Base-by-base conservation (phyloP, 2,329 filamentous ascomycete genomes). In the Verticillium isaacii region DNA sequence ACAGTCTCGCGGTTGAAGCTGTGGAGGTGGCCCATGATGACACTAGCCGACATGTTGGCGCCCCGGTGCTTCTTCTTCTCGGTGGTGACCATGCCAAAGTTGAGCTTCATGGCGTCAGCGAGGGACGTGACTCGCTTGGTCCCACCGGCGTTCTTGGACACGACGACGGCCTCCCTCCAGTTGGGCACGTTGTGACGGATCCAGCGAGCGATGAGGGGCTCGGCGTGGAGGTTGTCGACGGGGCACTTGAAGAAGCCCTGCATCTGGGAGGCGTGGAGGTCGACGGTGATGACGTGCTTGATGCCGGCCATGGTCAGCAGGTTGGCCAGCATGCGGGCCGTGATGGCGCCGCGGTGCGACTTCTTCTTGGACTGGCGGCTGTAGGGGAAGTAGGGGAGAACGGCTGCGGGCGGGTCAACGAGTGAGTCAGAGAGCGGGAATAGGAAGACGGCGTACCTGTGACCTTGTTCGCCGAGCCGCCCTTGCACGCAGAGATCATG, bases 321-420 rank as follows among this genome's bases (percentile, higher is more conserved):
- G 75, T 99, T 99, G 64, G 95, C 94, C 60, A 99, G 85, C 93
- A 99, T 97, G 68, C 94, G 89, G 61, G 95, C 95, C 9, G 95
- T 97, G 72, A 99, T 98, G 63, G 95, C 93, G 59, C 95, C 95
- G 67, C 95, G 87, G 73, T 98, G 94, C 61, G 92, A 93, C 80
- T 99, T 99, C 84, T 98, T 98, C 83, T 99, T 99, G 62, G 94
- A 98, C 77, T 99, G 95, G 65, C 95, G 92, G 68, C 93, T 97
- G 81, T 99, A 99, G n/a, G 95, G 95, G 72, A 98, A 99, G 78
- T 98, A 98, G 14, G 92, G 92, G 71, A 95, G 85, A 66, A 95
- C 91, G 67, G 92, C 92, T 94, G 71, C 4, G 63, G 59, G 23
- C 32, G 12, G 62, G 61, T 45, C 59, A 34, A 23, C 57, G 15